These are phyloP conservation scores for Penicillium herquei DNA, from an alignment of 495 filamentous ascomycete genomes.

Conservation along the genomic window DNA sequence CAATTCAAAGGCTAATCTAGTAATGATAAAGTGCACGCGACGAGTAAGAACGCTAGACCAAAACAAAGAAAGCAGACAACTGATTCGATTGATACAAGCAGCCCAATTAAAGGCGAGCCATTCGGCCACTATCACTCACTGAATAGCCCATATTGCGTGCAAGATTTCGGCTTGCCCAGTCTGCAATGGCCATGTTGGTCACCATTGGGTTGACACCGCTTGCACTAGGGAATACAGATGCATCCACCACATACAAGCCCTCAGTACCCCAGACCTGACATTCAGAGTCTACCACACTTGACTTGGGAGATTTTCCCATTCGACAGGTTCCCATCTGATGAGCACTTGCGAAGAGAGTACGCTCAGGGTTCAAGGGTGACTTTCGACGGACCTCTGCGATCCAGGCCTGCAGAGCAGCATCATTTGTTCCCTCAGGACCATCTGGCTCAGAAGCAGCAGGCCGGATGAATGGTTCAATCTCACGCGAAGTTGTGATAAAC, in stretches of 20 bases:
- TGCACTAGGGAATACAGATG: slow-evolving; percentile 85
- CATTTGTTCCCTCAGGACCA: slow-evolving; percentile 55
- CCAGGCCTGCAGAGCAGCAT: slow-evolving; percentile 67
- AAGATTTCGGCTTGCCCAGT: slow-evolving; percentile 42
- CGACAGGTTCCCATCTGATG: slow-evolving; percentile 93
- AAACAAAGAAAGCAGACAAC: too few relatives aligned
- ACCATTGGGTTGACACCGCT: slow-evolving; percentile 95
- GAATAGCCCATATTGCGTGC: slow-evolving; percentile 24
- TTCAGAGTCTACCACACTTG: slow-evolving; percentile 71
- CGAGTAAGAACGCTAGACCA: too few relatives aligned
- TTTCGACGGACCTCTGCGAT: slow-evolving; percentile 58
- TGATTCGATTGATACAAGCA: too few relatives aligned
- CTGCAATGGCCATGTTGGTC: slow-evolving; percentile 80
- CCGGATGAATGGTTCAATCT: slow-evolving; percentile 66
- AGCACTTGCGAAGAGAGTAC: slow-evolving; percentile 56
- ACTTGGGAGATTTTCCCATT: slow-evolving; percentile 61
- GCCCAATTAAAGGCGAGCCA: not conserved
- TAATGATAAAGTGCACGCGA: too few relatives aligned
- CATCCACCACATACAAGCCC: slow-evolving; percentile 77
- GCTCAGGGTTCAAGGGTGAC: slow-evolving; percentile 46
- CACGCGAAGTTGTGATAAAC: slow-evolving; percentile 62
- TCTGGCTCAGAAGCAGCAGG: slow-evolving; percentile 31
- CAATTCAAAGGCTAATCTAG: too few relatives aligned
- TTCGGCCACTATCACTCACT: not conserved
- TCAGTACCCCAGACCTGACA: slow-evolving; percentile 76